Base-by-base conservation (phyloP, 495 filamentous ascomycete genomes). In the Usnea hakonensis region DNA sequence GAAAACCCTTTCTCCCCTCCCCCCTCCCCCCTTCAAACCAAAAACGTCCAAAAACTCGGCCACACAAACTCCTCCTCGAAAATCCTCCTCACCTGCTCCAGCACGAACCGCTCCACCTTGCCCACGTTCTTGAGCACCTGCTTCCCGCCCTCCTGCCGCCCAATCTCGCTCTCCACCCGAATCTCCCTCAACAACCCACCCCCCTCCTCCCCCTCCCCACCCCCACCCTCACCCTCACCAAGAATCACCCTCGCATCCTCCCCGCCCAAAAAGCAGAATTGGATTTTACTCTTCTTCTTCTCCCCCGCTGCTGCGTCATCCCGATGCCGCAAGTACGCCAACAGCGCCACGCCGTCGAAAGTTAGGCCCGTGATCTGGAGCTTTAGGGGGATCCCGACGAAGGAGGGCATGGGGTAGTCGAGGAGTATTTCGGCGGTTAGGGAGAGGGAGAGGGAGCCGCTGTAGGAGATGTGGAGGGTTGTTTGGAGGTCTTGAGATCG, bases 11-110 rank as follows among this genome's bases (percentile, higher is more conserved):
- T 55, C 30, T 8, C 33, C 55, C 19, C 36, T 38, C 21, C 35
- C 54, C 2, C 19, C 36, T 1, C 35, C 5, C 44, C 40, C 7
- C 10, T n/a, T 81, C 72, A 97, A 11, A 98, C 85, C 62, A 98
- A 76, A 71, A 97, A 96, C 2, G 93, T 98, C 91, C 92, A 97
- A 74, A 90, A 97, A 72, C 91, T 96, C 43, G 94, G 94, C 76
- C 92, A 98, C 28, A 98, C 92, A 72, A 98, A 89, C 73, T 98
- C 94, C 70, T 97, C 94, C 74, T 98, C 94, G 69, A 98, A 97
- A 62, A 97, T 96, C 61, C 91, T 83, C 62, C 93, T 85, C 38
- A 98, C 94, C 72, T 97, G 95, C 71, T 96, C 93, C 28, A 98
- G 81, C 53, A 98, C 90, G 71, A 98, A 98, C 64, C 90, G 87